These are phyloP conservation scores for Funneliformis caledonium DNA, from an alignment of 371 early-diverging fungal genomes.

Conservation along the genomic window DNA sequence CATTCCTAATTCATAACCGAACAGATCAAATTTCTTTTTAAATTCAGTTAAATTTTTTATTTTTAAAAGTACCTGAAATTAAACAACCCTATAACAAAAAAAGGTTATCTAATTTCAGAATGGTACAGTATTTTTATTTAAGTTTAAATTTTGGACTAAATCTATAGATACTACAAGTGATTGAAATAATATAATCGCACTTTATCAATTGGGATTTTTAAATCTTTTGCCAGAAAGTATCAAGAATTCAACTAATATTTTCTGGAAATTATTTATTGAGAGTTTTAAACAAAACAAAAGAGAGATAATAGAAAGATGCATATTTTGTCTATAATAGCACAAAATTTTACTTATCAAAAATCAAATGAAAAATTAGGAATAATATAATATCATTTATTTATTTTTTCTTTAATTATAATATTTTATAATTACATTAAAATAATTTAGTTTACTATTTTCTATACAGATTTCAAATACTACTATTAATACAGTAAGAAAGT, in stretches of 20 bases:
- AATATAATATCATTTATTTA: not conserved
- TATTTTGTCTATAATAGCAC: conserved; percentile 12
- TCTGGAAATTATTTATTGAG: too few relatives aligned
- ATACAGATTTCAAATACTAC: not conserved
- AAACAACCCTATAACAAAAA: too few relatives aligned
- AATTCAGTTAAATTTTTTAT: too few relatives aligned
- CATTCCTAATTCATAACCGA: too few relatives aligned
- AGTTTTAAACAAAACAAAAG: too few relatives aligned
- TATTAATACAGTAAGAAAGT: not conserved
- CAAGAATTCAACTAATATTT: not conserved
- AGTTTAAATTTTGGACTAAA: not conserved
- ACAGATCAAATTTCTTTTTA: too few relatives aligned
- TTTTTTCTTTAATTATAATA: too few relatives aligned
- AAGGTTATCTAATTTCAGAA: too few relatives aligned
- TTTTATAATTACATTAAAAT: too few relatives aligned
- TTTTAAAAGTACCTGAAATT: too few relatives aligned
- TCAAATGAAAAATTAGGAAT: not conserved
- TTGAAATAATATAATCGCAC: not conserved
- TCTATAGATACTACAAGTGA: not conserved
- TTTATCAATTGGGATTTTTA: not conserved
- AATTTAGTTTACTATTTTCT: not conserved
- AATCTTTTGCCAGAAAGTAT: not conserved
- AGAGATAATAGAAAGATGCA: not conserved
- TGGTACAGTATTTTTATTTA: not conserved
- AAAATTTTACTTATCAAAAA: conserved; percentile 17